Conservation (phyloP, 2,329 filamentous ascomycete species). For the Dendrostoma leiphaemia region DNA sequence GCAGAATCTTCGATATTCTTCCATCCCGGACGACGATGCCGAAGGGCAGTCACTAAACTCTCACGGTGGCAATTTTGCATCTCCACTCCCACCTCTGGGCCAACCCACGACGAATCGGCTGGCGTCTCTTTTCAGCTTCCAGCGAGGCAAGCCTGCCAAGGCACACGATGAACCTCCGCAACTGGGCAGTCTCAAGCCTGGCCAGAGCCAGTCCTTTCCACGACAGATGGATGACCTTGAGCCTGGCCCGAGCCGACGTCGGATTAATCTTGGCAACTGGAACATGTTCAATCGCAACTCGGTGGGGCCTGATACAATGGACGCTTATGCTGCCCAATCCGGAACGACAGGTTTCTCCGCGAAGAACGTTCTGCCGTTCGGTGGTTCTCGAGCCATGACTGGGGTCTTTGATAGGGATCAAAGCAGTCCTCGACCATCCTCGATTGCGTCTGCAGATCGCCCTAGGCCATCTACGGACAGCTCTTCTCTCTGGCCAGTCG, state of each 20-base stretch:
- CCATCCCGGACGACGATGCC: constrained; percentile 42
- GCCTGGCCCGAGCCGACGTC: constrained; percentile 49
- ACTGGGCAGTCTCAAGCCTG: constrained; percentile 66
- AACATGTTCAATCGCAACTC: constrained; percentile 55
- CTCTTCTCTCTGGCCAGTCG: constrained; percentile 68
- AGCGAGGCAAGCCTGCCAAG: constrained; percentile 63
- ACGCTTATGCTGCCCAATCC: constrained; percentile 28
- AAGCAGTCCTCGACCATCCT: constrained; percentile 63
- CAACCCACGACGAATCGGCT: constrained; percentile 41
- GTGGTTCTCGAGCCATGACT: constrained; percentile 46
- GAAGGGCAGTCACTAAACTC: constrained; percentile 42
- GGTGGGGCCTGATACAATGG: constrained; percentile 42
- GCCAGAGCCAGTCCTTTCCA: constrained; percentile 78
- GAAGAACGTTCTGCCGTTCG: constrained; percentile 45
- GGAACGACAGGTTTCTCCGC: constrained; percentile 38
- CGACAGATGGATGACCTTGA: constrained; percentile 57
- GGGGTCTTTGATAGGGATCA: constrained; percentile 52
- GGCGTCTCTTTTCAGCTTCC: constrained; percentile 52
- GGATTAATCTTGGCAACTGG: constrained; percentile 60
- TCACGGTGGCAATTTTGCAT: constrained; percentile 34
- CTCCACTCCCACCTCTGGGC: constrained; percentile 34
- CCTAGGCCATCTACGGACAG: constrained; percentile 78
- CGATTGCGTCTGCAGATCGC: constrained; percentile 67
- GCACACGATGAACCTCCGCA: constrained; percentile 59
- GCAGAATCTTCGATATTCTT: constrained; percentile 55